Percentiles rank a stretch among this genome's conserved stretches.
phyloP scores from a whole-genome alignment of 176 grass and related monocot genomes.

The Bolboschoenus planiculmis region DNA sequence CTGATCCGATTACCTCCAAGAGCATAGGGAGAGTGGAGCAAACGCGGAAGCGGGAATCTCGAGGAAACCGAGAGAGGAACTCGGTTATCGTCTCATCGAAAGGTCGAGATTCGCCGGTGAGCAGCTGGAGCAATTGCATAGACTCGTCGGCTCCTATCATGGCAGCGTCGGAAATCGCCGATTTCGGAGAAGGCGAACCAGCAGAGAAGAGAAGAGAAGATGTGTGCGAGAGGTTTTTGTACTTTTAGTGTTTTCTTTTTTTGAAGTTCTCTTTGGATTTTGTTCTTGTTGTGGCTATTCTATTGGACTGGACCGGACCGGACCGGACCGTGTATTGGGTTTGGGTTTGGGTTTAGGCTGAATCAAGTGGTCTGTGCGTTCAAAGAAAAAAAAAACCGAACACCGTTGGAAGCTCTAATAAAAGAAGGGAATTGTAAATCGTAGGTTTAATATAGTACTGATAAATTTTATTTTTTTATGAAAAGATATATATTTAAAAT shows the following conservation, averaged over 20 bases:
- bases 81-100: constrained; percentile 60
- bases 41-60: constrained; percentile 56
- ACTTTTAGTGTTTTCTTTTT: neutral
- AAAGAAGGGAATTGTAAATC: too few species aligned
- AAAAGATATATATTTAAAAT: too few species aligned
- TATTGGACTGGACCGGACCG: neutral
- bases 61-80: constrained; percentile 51
- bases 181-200: neutral
- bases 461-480: too few species aligned
- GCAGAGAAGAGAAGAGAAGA: neutral
- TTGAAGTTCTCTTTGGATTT: too few species aligned
- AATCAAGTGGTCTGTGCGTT: too few species aligned
- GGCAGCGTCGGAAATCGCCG: neutral
- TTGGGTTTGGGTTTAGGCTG: neutral
- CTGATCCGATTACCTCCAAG: constrained; percentile 42
- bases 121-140: constrained; percentile 41
- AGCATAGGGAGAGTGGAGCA: constrained; percentile 41
- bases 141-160: constrained; percentile 45
- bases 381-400: neutral
- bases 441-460: too few species aligned
- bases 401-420: too few species aligned
- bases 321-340: neutral
- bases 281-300: neutral
- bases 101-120: constrained; percentile 38
- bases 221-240: neutral